Conservation (phyloP, 257 asterid species). For the Solanum pimpinellifolium region DNA sequence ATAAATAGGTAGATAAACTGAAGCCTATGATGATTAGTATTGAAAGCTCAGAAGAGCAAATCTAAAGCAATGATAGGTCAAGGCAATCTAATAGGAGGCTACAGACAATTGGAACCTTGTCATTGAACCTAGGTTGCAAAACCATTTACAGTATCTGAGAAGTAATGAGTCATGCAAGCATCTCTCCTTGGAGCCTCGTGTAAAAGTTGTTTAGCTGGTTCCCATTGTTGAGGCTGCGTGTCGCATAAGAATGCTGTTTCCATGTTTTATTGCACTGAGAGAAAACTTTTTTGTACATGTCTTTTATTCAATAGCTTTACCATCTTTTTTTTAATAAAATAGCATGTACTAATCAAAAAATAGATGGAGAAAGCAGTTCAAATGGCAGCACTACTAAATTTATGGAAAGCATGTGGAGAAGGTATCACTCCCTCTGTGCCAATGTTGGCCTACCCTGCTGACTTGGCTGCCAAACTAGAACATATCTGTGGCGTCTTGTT, state of each 20-base stretch:
- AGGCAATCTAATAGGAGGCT: neutral
- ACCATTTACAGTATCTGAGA: neutral
- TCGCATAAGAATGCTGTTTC: neutral
- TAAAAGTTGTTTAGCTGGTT: neutral
- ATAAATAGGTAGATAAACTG: neutral
- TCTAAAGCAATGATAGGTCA: neutral
- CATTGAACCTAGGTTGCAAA: neutral
- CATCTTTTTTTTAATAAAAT: neutral
- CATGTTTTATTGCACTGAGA: neutral
- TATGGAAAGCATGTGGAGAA: neutral
- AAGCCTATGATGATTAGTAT: neutral
- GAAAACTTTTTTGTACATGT: neutral
- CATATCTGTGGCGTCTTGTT: neutral
- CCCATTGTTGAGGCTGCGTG: neutral
- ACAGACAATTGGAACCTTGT: neutral
- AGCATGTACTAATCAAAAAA: neutral
- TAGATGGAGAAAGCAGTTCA: neutral
- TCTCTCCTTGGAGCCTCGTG: neutral
- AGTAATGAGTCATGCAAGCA: neutral
- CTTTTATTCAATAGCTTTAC: neutral
- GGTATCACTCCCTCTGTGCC: neutral
- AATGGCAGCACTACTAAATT: neutral
- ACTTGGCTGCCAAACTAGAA: neutral
- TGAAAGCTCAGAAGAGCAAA: neutral
- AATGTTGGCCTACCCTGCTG: neutral